These are phyloP conservation scores for Ceratobasidium sp. DNA, from an alignment of 1,284 basidiomycete genomes.

Conservation along the genomic window DNA sequence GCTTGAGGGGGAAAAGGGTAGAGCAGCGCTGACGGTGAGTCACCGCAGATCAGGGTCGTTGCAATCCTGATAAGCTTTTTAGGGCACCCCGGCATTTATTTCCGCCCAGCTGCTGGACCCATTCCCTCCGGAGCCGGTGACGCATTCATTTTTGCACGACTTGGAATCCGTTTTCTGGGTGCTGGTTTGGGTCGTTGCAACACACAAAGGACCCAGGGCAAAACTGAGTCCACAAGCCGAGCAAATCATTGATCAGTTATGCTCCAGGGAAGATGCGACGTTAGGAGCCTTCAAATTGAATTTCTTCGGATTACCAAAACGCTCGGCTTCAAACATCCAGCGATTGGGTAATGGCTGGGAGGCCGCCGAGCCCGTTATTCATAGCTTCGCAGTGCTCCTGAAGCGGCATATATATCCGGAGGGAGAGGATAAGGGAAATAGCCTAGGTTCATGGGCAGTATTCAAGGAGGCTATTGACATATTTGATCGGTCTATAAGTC, in stretches of 20 bases:
- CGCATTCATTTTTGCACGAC: slow-evolving; percentile 43
- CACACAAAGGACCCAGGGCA: slow-evolving; percentile 1
- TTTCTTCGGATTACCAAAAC: not conserved
- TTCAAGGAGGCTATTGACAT: too few species aligned
- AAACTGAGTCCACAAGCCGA: slow-evolving; percentile 2
- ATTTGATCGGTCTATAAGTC: too few species aligned
- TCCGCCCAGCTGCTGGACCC: too few species aligned
- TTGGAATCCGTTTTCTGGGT: slow-evolving; percentile 47
- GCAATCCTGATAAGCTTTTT: not conserved
- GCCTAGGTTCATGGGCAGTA: too few species aligned
- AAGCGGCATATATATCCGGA: too few species aligned
- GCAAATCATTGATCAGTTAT: slow-evolving; percentile 4
- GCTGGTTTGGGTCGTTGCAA: slow-evolving; percentile 39
- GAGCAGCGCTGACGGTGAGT: slow-evolving; percentile 13
- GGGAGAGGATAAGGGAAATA: too few species aligned
- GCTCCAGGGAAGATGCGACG: not conserved
- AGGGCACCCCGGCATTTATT: slow-evolving; percentile 7
- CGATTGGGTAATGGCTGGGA: slow-evolving; percentile 14
- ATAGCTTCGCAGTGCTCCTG: too few species aligned
- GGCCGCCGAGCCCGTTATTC: too few species aligned
- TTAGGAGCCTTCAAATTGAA: slow-evolving; percentile 8
- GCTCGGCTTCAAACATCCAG: not conserved
- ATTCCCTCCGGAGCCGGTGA: too few species aligned
- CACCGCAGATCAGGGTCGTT: not conserved
- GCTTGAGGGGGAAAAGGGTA: not conserved